These are phyloP conservation scores for Malus sylvestris DNA, from an alignment of 306 rosid species.

Conservation along the genomic window DNA sequence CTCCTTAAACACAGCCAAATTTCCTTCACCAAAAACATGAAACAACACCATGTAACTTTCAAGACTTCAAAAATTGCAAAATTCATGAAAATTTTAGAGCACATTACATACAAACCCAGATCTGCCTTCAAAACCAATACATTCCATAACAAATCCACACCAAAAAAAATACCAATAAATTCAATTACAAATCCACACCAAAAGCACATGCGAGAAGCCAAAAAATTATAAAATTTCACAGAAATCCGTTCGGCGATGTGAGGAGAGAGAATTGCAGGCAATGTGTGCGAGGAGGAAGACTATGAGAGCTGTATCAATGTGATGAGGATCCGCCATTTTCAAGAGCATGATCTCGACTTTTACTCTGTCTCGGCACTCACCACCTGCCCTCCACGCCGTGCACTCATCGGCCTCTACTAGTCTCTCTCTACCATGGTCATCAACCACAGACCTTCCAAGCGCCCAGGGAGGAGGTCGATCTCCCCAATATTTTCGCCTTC, in stretches of 20 bases:
- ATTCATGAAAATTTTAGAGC: constrained; percentile 2
- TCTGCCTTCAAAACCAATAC: neutral
- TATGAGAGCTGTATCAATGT: neutral
- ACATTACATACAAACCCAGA: constrained; percentile 23
- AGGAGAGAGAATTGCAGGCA: neutral
- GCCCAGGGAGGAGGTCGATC: too few species aligned
- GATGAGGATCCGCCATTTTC: constrained; percentile 15
- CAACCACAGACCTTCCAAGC: too few species aligned
- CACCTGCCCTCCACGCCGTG: constrained; percentile 28
- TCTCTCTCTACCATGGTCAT: neutral
- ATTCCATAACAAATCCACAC: neutral
- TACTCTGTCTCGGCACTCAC: constrained; percentile 2
- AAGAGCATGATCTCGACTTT: constrained; percentile 6
- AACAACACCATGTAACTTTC: constrained; percentile 1
- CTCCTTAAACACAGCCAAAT: too few species aligned
- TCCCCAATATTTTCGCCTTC: too few species aligned
- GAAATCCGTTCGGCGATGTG: neutral
- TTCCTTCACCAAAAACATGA: neutral
- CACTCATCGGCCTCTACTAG: constrained; percentile 28
- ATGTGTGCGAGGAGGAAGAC: neutral
- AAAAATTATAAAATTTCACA: neutral
- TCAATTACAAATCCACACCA: neutral
- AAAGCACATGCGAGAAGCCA: too few species aligned
- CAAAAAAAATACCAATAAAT: neutral
- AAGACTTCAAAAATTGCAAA: neutral